A percentile compares a stretch with the other conserved stretches of the same genome.
These are phyloP conservation scores for Acorus gramineus DNA, from an alignment of 106 monocot genomes.

Conservation along the genomic window DNA sequence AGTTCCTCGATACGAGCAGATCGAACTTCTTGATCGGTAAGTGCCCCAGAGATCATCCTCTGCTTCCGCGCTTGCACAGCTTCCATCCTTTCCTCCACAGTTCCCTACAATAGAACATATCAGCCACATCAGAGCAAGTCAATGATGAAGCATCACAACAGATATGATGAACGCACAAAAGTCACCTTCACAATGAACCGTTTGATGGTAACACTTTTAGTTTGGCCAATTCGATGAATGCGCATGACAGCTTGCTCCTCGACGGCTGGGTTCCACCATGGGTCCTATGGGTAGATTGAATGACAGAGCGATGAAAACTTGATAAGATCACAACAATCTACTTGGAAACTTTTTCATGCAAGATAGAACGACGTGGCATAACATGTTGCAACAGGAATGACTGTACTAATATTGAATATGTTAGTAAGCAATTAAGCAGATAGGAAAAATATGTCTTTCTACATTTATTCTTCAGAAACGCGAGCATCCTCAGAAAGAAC, in stretches of 20 bases:
- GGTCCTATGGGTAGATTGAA: conserved; percentile 42
- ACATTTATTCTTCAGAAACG: no score
- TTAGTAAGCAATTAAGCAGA: no score
- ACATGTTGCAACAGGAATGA: no score
- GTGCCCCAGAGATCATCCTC: conserved; percentile 79
- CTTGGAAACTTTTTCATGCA: no score
- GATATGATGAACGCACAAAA: background rate
- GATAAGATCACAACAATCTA: no score
- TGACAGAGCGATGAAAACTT: no score
- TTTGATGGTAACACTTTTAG: conserved; percentile 64
- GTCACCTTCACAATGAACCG: conserved; percentile 89
- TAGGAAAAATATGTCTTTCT: no score
- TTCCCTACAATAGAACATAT: conserved; percentile 35
- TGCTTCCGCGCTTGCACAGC: conserved; percentile 82
- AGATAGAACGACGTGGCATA: no score
- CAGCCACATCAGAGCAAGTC: background rate
- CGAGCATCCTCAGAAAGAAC: no score
- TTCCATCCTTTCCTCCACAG: conserved; percentile 92
- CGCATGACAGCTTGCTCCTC: conserved; percentile 98
- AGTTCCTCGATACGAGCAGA: conserved; percentile 84
- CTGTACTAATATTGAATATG: no score
- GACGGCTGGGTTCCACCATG: conserved; percentile 99
- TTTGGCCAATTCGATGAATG: conserved; percentile 95
- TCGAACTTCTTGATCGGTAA: conserved; percentile 87
- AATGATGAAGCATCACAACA: background rate